These are phyloP conservation scores for Scenedesmus sp. DNA, from an alignment of 163 green algal species.

Conservation along the genomic window DNA sequence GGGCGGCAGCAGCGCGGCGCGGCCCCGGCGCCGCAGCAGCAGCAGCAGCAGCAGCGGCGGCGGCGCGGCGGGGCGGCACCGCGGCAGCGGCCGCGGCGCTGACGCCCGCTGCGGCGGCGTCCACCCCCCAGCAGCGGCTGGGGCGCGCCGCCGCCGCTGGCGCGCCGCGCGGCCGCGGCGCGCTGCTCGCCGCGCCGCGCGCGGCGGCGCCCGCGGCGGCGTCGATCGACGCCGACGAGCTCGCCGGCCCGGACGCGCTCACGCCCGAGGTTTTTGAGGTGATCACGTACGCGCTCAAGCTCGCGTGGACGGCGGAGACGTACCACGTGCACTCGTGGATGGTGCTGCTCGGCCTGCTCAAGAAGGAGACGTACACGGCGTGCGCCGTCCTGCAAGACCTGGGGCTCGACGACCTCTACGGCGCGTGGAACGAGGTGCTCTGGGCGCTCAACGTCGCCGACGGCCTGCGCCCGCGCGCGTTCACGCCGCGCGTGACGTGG, in stretches of 20 bases:
- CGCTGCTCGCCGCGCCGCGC: too few relatives aligned
- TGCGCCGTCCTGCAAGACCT: constrained; percentile 49
- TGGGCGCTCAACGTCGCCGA: constrained; percentile 65
- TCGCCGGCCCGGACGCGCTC: constrained; percentile 21
- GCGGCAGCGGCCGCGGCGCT: too few relatives aligned
- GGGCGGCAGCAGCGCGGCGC: too few relatives aligned
- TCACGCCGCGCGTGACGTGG: constrained; percentile 51
- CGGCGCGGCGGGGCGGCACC: too few relatives aligned
- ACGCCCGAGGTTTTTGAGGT: constrained; percentile 40
- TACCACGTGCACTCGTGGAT: constrained; percentile 70
- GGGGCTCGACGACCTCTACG: constrained; percentile 62
- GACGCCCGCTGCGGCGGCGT: too few relatives aligned
- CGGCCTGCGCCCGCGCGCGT: constrained; percentile 54
- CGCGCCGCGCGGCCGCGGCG: too few relatives aligned
- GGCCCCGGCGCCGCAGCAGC: too few relatives aligned
- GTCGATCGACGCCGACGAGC: constrained; percentile 33
- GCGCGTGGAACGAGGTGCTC: constrained; percentile 69
- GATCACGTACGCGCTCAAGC: constrained; percentile 62
- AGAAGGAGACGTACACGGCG: constrained; percentile 57
- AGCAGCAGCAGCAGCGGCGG: too few relatives aligned
- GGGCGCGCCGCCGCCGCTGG: too few relatives aligned
- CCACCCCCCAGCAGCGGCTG: too few relatives aligned
- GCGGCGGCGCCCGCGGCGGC: constrained; percentile 11
- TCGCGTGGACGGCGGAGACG: constrained; percentile 55
- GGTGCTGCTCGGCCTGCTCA: constrained; percentile 64